phyloP scores from a whole-genome alignment of 768 basidiomycete species.

The Macrolepiota fuliginosa region DNA sequence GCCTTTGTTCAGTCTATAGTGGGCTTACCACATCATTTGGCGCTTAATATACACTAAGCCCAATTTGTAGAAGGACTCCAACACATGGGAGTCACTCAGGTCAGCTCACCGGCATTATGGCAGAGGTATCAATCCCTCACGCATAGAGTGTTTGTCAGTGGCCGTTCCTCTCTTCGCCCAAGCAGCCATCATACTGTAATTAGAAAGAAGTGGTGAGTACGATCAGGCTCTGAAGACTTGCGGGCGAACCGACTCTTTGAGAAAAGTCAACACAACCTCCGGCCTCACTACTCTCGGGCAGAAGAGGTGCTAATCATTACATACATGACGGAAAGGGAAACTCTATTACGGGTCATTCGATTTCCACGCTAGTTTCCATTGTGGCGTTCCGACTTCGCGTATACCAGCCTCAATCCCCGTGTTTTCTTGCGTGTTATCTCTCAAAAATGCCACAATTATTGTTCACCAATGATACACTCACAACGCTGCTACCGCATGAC shows the following conservation, averaged over 20 bases:
- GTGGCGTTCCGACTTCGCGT: neutral
- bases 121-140: too few species aligned
- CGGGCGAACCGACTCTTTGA: too few species aligned
- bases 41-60: neutral
- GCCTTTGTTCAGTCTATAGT: neutral
- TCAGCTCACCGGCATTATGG: neutral
- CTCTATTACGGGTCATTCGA: neutral
- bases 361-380: neutral
- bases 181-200: neutral
- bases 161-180: neutral
- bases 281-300: neutral
- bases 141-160: too few species aligned
- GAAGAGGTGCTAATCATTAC: neutral
- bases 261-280: neutral
- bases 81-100: neutral
- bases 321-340: neutral
- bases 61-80: neutral
- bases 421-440: neutral
- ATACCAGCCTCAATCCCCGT: neutral
- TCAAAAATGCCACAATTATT: neutral
- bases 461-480: neutral
- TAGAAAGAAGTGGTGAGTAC: neutral
- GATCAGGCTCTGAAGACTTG: too few species aligned
- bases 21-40: neutral
- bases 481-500: neutral